A percentile compares a stretch with the other conserved stretches of the same genome.
Evolutionary conservation across 768 basidiomycete species (phyloP).

Genomic region (Cystobasidium tubakii): DNA sequence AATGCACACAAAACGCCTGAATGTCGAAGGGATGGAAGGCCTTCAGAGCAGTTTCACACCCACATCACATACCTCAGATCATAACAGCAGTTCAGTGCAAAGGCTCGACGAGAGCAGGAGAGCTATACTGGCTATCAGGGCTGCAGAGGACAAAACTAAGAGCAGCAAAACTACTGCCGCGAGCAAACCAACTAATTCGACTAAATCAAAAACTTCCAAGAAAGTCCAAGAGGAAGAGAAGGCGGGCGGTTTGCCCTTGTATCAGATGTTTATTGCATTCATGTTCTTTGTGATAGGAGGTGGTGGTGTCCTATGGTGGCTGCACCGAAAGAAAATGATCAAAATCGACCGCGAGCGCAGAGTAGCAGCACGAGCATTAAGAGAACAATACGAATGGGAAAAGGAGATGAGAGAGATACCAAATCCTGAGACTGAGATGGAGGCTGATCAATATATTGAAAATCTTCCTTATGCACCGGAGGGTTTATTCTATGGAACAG

Average conservation of each 20-base stretch:
- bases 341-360: not conserved
- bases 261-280: constrained; percentile 1
- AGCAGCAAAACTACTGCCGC: not conserved
- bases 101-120: no score
- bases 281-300: not conserved
- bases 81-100: no score
- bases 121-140: no score
- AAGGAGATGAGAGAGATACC: constrained; percentile 1
- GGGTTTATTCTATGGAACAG: not conserved
- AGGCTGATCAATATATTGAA: not conserved
- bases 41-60: no score
- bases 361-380: constrained; percentile 15
- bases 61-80: no score
- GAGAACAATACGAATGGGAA: constrained; percentile 30
- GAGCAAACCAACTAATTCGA: not conserved
- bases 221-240: not conserved
- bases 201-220: not conserved
- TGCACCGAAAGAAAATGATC: constrained; percentile 5
- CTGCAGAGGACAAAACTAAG: no score
- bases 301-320: constrained; percentile 6
- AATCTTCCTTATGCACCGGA: not conserved
- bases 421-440: constrained; percentile 31
- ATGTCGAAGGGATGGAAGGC: no score
- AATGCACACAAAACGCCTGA: no score
- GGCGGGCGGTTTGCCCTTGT: constrained; percentile 10